Percentiles rank a stretch among this genome's conserved stretches.
Conservation (phyloP, 2,329 filamentous ascomycete genomes). For the Colletotrichum caudatum region DNA sequence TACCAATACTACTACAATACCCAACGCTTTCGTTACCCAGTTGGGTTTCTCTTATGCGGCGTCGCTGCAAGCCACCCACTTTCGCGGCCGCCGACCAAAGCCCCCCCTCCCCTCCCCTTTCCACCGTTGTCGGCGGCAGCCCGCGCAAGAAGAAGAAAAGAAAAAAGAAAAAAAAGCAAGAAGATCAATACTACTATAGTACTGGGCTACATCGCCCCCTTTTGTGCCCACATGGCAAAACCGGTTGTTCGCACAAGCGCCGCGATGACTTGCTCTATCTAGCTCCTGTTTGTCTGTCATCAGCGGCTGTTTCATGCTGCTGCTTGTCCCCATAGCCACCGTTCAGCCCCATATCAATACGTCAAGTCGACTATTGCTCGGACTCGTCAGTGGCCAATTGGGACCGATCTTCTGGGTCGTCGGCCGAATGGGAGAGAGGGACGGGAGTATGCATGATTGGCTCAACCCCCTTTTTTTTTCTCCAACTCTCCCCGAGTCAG, state of each 20-base stretch:
- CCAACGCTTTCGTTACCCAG: too few relatives aligned
- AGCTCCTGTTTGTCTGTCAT: conserved; percentile 12
- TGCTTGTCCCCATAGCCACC: conserved; percentile 15
- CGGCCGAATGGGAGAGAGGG: conserved; percentile 25
- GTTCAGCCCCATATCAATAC: conserved; percentile 27
- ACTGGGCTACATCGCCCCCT: background rate
- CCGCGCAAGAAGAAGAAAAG: background rate
- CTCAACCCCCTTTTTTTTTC: background rate
- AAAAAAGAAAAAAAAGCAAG: background rate
- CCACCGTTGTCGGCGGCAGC: background rate
- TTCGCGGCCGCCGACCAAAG: conserved; percentile 1
- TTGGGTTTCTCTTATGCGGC: background rate
- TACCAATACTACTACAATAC: too few relatives aligned
- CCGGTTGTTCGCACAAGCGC: conserved; percentile 8
- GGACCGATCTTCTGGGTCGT: conserved; percentile 16
- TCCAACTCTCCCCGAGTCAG: conserved; percentile 27
- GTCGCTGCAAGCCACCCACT: conserved; percentile 4
- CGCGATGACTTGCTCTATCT: conserved; percentile 33
- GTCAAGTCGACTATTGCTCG: conserved; percentile 20
- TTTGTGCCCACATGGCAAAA: conserved; percentile 13
- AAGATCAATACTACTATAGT: background rate
- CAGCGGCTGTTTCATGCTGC: background rate
- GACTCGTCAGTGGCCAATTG: conserved; percentile 15
- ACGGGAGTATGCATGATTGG: conserved; percentile 20
- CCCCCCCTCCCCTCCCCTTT: background rate